phyloP scores from a whole-genome alignment of 2,329 filamentous ascomycete genomes.

The Penicillium sp. region DNA sequence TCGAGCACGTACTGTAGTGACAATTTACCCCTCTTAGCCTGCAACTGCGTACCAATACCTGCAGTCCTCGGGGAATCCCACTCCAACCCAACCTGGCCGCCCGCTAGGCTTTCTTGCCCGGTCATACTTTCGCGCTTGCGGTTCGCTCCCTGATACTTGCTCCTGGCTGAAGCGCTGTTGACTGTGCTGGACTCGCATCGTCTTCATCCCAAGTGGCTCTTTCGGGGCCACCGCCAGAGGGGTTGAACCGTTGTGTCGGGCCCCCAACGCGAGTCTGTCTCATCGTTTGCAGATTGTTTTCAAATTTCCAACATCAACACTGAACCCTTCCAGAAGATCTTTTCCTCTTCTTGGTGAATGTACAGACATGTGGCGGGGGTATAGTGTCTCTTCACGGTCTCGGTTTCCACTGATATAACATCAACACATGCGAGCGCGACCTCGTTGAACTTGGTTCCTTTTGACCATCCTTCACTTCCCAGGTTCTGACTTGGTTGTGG shows the following conservation, averaged over 20 bases:
- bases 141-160: slow-evolving; percentile 3
- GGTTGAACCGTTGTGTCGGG: slow-evolving; percentile 34
- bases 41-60: slow-evolving; percentile 17
- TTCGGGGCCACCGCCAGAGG: slow-evolving; percentile 23
- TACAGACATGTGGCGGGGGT: slow-evolving; percentile 25
- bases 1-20: not conserved
- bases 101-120: slow-evolving; percentile 7
- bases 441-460: not conserved
- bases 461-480: not conserved
- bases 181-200: slow-evolving; percentile 12
- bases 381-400: slow-evolving; percentile 18
- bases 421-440: slow-evolving; percentile 21
- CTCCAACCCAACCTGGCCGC: slow-evolving; percentile 4
- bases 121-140: slow-evolving; percentile 11
- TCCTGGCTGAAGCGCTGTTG: slow-evolving; percentile 20
- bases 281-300: slow-evolving; percentile 15
- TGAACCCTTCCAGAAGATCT: slow-evolving; percentile 19
- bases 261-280: slow-evolving; percentile 12
- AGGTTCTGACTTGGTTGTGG: not conserved
- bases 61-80: slow-evolving; percentile 17
- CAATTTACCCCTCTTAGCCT: slow-evolving; percentile 16
- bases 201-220: slow-evolving; percentile 15
- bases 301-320: slow-evolving; percentile 15
- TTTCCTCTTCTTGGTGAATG: slow-evolving; percentile 16
- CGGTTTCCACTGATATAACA: slow-evolving; percentile 26